Evolutionary conservation across 1,284 basidiomycete genomes (phyloP).

Genomic region (Cerrena zonata): DNA sequence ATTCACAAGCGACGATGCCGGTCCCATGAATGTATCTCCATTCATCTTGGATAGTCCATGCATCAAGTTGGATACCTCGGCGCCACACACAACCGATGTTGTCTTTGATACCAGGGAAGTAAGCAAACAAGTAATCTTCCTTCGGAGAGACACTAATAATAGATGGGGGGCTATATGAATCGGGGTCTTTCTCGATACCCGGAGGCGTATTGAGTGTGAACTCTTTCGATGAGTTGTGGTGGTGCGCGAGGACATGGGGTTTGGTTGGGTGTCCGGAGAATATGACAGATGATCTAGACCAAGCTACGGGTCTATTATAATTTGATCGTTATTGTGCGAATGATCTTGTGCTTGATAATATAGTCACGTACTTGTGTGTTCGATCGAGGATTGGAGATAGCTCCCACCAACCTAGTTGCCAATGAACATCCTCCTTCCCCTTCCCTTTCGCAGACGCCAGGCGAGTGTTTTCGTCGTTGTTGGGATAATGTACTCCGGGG

Average conservation of each 20-base stretch:
- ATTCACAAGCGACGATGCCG: constrained; percentile 54
- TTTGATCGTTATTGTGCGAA: too few species aligned
- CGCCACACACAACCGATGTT: constrained; percentile 64
- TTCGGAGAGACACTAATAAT: constrained; percentile 53
- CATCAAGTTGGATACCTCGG: constrained; percentile 49
- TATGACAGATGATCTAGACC: constrained; percentile 63
- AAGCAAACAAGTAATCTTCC: constrained; percentile 67
- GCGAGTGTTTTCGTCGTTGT: too few species aligned
- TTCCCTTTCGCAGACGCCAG: constrained; percentile 52
- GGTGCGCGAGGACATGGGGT: constrained; percentile 53
- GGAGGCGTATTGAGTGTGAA: constrained; percentile 53
- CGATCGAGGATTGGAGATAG: constrained; percentile 55
- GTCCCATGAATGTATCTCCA: constrained; percentile 49
- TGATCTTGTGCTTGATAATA: neutral
- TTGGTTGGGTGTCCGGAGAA: constrained; percentile 59
- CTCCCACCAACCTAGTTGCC: constrained; percentile 70
- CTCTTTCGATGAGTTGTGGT: constrained; percentile 63
- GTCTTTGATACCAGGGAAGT: constrained; percentile 53
- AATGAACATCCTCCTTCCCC: constrained; percentile 46
- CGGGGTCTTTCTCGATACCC: constrained; percentile 38
- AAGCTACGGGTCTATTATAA: constrained; percentile 52
- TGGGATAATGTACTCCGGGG: too few species aligned
- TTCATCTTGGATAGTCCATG: constrained; percentile 55
- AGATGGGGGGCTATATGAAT: constrained; percentile 55
- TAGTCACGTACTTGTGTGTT: constrained; percentile 40